phyloP scores from a whole-genome alignment of 805 yeast species.

The Metschnikowia corniflorae region DNA sequence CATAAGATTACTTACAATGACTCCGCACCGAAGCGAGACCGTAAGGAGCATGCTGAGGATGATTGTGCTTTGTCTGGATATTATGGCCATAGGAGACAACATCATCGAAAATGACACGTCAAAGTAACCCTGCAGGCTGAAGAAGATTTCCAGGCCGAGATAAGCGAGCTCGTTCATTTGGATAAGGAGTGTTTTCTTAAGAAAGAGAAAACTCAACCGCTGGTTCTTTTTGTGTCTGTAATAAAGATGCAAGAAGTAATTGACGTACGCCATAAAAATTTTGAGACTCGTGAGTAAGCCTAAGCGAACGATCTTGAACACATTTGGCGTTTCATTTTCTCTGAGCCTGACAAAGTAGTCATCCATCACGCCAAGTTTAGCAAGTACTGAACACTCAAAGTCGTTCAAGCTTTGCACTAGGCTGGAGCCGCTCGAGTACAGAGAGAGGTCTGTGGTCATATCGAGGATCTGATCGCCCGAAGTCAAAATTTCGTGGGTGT shows the following conservation, averaged over 20 bases:
- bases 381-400: slow-evolving; percentile 8
- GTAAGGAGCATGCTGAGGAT: slow-evolving; percentile 13
- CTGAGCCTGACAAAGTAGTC: slow-evolving; percentile 6
- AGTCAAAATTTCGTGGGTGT: slow-evolving; percentile 1
- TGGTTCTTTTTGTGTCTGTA: slow-evolving; percentile 15
- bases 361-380: slow-evolving; percentile 11
- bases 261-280: slow-evolving; percentile 15
- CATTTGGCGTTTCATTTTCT: background rate
- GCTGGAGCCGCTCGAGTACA: slow-evolving; percentile 4
- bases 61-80: slow-evolving; percentile 9
- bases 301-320: slow-evolving; percentile 1
- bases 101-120: slow-evolving; percentile 11
- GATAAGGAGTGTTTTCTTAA: slow-evolving; percentile 15
- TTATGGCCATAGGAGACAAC: slow-evolving; percentile 12
- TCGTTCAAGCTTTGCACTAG: slow-evolving; percentile 11
- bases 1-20: slow-evolving; percentile 2
- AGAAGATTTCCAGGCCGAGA: slow-evolving; percentile 13
- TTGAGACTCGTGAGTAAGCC: slow-evolving; percentile 5
- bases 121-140: slow-evolving; percentile 8
- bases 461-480: slow-evolving; percentile 13
- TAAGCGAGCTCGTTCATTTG: slow-evolving; percentile 16
- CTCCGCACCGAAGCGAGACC: slow-evolving; percentile 11
- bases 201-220: slow-evolving; percentile 17
- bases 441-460: slow-evolving; percentile 6
- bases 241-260: slow-evolving; percentile 20